Conservation (phyloP, 768 basidiomycete species). For the Candolleomyces efflorescens region DNA sequence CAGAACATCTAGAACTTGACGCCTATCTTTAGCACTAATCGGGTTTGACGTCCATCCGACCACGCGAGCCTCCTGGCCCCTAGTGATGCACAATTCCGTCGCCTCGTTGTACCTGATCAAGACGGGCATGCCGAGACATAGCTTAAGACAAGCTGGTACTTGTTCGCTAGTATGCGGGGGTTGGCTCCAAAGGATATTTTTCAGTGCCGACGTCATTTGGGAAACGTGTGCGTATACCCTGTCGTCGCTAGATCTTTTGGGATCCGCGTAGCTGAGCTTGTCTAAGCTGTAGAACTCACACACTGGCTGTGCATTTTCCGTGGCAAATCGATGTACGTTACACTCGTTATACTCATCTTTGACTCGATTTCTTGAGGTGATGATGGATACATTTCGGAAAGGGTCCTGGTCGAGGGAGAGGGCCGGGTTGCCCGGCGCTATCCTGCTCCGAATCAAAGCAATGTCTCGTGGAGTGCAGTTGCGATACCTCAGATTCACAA, state of each 20-base stretch:
- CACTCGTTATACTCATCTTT: slow-evolving; percentile 35
- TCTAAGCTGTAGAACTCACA: slow-evolving; percentile 17
- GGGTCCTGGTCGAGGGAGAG: slow-evolving; percentile 8
- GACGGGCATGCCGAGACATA: slow-evolving; percentile 20
- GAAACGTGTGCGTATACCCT: background rate
- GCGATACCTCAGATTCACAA: slow-evolving; percentile 36
- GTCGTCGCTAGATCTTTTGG: background rate
- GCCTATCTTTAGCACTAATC: too few relatives aligned
- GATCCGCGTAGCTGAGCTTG: too few relatives aligned
- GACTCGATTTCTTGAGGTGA: slow-evolving; percentile 32
- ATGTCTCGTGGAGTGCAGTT: slow-evolving; percentile 35
- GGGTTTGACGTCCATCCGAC: slow-evolving; percentile 10
- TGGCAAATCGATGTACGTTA: slow-evolving; percentile 27
- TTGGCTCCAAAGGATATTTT: background rate
- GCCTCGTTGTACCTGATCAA: slow-evolving; percentile 18
- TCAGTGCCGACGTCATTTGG: background rate
- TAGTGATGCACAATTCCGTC: slow-evolving; percentile 11
- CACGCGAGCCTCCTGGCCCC: slow-evolving; percentile 12
- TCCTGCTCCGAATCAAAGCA: slow-evolving; percentile 22
- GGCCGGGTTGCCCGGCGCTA: slow-evolving; percentile 14
- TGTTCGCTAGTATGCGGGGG: background rate
- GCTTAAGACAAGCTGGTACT: slow-evolving; percentile 15
- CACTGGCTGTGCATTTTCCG: slow-evolving; percentile 22
- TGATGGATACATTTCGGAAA: slow-evolving; percentile 33
- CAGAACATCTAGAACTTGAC: too few relatives aligned